These are phyloP conservation scores for Lachancea lanzarotensis DNA, from an alignment of 805 yeast genomes.

Conservation along the genomic window DNA sequence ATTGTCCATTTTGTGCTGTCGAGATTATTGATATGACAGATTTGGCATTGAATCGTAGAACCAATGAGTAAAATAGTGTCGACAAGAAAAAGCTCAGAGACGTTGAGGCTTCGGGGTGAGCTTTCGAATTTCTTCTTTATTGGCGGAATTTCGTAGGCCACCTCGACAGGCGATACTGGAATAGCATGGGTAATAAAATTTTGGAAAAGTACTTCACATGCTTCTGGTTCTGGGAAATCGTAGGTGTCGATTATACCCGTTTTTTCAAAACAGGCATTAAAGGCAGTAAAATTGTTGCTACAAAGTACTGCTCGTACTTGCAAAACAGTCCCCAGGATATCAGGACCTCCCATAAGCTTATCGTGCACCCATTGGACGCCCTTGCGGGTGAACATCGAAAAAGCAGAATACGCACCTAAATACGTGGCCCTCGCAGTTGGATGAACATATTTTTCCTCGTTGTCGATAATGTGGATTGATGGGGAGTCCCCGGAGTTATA, in stretches of 20 bases:
- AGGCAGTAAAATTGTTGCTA: neutral
- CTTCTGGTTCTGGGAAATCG: slow-evolving; percentile 4
- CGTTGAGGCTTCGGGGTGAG: neutral
- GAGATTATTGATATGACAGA: neutral
- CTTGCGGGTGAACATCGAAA: slow-evolving; percentile 4
- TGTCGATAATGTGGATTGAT: neutral
- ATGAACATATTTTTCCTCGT: neutral
- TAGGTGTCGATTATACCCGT: neutral
- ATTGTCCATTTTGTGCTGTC: neutral
- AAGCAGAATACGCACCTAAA: slow-evolving; percentile 4
- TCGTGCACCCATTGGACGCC: slow-evolving; percentile 6
- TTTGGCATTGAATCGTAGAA: slow-evolving; percentile 1
- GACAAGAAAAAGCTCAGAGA: slow-evolving; percentile 2
- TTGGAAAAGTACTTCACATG: slow-evolving; percentile 1
- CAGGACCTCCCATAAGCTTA: slow-evolving; percentile 1
- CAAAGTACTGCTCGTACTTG: neutral
- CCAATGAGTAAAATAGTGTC: slow-evolving; percentile 1
- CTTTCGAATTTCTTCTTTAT: neutral
- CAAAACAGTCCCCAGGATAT: neutral
- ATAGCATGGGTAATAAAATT: neutral
- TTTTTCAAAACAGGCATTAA: slow-evolving; percentile 1
- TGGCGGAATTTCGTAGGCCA: neutral
- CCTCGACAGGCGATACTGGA: slow-evolving; percentile 1
- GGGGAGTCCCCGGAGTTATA: neutral
- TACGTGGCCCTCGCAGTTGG: neutral